A percentile compares a stretch with the other conserved stretches of the same genome.
These are phyloP conservation scores for Ceratocystis lukuohia DNA, from an alignment of 2,329 filamentous ascomycete species.

Conservation along the genomic window DNA sequence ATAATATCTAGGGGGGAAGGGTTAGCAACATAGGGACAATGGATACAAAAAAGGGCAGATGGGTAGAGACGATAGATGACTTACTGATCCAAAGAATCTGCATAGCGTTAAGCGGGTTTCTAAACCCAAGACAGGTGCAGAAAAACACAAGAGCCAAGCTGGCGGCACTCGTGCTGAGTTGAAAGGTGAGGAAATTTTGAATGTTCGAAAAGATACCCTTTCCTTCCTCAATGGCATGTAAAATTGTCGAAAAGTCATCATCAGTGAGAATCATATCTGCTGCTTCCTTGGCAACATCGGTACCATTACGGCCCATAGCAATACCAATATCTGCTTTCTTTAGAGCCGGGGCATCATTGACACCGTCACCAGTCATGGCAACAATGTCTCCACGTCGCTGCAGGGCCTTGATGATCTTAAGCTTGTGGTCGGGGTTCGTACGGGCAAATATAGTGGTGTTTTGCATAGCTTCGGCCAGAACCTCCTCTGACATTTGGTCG, in stretches of 20 bases:
- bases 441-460: slow-evolving; percentile 90
- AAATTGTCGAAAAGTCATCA: slow-evolving; percentile 81
- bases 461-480: slow-evolving; percentile 71
- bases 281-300: slow-evolving; percentile 92
- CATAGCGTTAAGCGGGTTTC: slow-evolving; percentile 95
- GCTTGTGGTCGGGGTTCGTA: slow-evolving; percentile 92
- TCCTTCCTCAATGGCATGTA: slow-evolving; percentile 93
- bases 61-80: slow-evolving; percentile 28
- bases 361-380: slow-evolving; percentile 96
- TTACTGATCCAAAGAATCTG: slow-evolving; percentile 99
- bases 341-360: slow-evolving; percentile 91
- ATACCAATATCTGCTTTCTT: slow-evolving; percentile 98
- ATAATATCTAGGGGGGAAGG: slow-evolving; percentile 63
- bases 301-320: slow-evolving; percentile 87
- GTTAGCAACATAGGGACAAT: slow-evolving; percentile 19
- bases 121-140: slow-evolving; percentile 84
- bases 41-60: background rate
- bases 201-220: slow-evolving; percentile 99
- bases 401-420: slow-evolving; percentile 87
- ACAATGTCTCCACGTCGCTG: slow-evolving; percentile 92
- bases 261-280: slow-evolving; percentile 89
- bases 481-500: slow-evolving; percentile 78
- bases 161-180: slow-evolving; percentile 91
- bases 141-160: slow-evolving; percentile 81
- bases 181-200: slow-evolving; percentile 97